Evolutionary conservation across 2,329 filamentous ascomycete species (phyloP).

Genomic region (Ceratocystis albifundus): DNA sequence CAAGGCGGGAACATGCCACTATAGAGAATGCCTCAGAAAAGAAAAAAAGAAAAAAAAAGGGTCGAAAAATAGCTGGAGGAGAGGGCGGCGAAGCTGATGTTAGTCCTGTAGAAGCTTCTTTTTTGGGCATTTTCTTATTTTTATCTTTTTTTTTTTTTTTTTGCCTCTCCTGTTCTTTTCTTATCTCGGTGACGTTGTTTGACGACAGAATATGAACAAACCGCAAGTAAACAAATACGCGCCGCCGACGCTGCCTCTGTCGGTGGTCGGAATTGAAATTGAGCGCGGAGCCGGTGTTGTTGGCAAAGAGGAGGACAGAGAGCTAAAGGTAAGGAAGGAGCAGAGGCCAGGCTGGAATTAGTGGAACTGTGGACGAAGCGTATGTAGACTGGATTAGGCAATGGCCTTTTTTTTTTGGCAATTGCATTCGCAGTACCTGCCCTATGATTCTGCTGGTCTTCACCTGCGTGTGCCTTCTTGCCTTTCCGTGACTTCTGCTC

Average conservation of each 20-base stretch:
- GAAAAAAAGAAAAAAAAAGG: no score
- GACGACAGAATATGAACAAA: neutral
- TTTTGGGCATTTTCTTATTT: neutral
- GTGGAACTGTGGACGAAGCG: no score
- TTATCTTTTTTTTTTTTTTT: neutral
- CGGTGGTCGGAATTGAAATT: no score
- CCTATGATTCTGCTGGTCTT: neutral
- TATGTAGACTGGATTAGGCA: neutral
- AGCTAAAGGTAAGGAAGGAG: neutral
- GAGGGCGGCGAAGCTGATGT: neutral
- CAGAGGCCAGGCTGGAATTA: neutral
- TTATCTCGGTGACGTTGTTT: neutral
- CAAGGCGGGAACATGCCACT: slow-evolving; percentile 3
- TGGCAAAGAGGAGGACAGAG: neutral
- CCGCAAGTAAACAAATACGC: neutral
- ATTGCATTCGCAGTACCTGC: neutral
- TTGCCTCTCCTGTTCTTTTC: neutral
- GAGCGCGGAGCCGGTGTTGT: neutral
- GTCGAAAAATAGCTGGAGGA: neutral
- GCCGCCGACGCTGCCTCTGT: neutral
- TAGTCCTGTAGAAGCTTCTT: neutral
- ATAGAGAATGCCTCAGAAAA: neutral
- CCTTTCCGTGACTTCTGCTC: neutral
- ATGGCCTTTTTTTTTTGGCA: no score
- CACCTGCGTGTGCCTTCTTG: neutral